Conservation (phyloP, 176 grass and related monocot species). For the Oryza punctata region DNA sequence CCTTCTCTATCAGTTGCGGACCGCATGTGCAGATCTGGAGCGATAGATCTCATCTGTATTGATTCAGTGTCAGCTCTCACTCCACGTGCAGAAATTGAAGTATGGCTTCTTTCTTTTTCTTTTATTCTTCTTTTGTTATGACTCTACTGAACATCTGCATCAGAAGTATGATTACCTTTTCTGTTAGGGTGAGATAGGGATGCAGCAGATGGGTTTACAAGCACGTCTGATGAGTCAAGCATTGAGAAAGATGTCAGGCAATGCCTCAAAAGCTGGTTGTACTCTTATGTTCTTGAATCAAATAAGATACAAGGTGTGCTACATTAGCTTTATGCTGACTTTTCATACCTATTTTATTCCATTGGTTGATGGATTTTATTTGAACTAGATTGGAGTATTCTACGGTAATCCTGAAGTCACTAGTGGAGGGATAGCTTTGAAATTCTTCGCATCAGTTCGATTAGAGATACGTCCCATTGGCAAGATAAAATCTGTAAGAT, state of each 20-base stretch:
- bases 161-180: conserved; percentile 1
- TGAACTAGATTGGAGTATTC: conserved; percentile 89
- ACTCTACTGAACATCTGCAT: conserved; percentile 22
- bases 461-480: conserved; percentile 92
- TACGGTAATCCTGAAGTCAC: conserved; percentile 99
- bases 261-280: conserved; percentile 98
- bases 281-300: conserved; percentile 99
- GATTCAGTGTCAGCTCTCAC: conserved; percentile 98
- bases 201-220: conserved; percentile 98
- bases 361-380: conserved; percentile 29
- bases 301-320: conserved; percentile 95
- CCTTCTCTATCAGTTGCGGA: conserved; percentile 88
- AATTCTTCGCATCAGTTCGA: conserved; percentile 98
- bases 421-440: conserved; percentile 96
- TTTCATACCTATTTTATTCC: conserved; percentile 32
- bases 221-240: conserved; percentile 99
- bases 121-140: background rate
- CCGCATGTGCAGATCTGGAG: conserved; percentile 98
- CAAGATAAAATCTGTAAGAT: conserved; percentile 97
- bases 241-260: conserved; percentile 97
- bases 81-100: conserved; percentile 96
- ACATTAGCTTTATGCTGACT: conserved; percentile 22
- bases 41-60: conserved; percentile 93
- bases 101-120: conserved; percentile 38
- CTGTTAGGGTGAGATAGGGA: conserved; percentile 93